Base-by-base conservation (phyloP, 2,329 filamentous ascomycete genomes). In the Trichoderma cornu-damae region DNA sequence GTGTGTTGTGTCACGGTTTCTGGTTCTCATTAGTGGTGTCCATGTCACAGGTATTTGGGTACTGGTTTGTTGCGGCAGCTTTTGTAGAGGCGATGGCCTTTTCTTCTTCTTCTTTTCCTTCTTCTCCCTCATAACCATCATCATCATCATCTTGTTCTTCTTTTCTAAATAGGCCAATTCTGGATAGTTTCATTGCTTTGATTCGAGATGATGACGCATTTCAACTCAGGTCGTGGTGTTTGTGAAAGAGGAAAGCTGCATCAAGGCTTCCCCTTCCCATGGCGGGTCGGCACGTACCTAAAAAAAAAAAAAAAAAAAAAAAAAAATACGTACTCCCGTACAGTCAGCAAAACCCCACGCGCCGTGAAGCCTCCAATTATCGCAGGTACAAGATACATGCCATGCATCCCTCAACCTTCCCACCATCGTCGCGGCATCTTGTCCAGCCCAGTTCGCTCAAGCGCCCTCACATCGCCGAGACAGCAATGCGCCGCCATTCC, bases 401-500 rank as follows among this genome's bases (percentile, higher is more conserved):
- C 40, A 43, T 24, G 20, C 34, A 14, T 22, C 34, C 20, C 16
- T 14, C 20, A 26, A 30, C 37, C 34, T 20, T 30, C 34, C 22
- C 40, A 28, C 4, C 50, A 53, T 37, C 30, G 22, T 12, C 11
- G 34, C 53, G 18, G 44, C 44, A 35, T 49, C 44, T 42, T 16
- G 18, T 24, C 26, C 26, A n/a, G n/a, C 24, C 2, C 24, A 30
- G 9, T 16, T 32, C 42, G 5, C 34, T n/a, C 5, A 30, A 43
- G 20, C 6, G 37, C 38, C 37, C 28, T 37, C n/a, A 35, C 18
- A 18, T 50, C 22, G 46, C 32, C 24, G 28, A 34, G 38, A 44
- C 52, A 44, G 58, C 28, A 47, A 59, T 59, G 58, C 52, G 38
- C 52, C 46, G 51, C 58, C 55, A 47, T 34, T 46, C 14, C 20